Evolutionary conservation across 2,329 filamentous ascomycete species (phyloP).

Genomic region (Neofusicoccum sp.): DNA sequence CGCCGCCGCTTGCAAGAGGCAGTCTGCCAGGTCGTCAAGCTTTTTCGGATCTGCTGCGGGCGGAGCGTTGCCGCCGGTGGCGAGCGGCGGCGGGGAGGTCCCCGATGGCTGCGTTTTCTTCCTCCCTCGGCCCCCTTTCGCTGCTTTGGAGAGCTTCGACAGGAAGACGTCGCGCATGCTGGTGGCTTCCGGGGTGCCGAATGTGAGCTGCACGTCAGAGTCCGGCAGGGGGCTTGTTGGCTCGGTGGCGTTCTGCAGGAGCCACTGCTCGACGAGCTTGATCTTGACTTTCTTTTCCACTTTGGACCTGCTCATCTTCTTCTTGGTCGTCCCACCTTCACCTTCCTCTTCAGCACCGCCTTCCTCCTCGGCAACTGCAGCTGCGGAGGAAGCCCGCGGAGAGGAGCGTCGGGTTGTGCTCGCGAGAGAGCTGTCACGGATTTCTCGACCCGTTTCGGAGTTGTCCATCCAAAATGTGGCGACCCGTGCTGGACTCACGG

Average conservation of each 20-base stretch:
- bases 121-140: constrained; percentile 16
- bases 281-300: constrained; percentile 65
- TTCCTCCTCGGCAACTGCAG: not conserved
- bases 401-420: not conserved
- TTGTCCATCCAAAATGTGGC: constrained; percentile 37
- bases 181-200: not conserved
- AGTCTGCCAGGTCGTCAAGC: constrained; percentile 81
- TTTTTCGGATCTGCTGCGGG: constrained; percentile 48
- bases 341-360: too few species aligned
- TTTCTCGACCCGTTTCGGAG: constrained; percentile 7
- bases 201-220: constrained; percentile 6
- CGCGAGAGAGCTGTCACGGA: not conserved
- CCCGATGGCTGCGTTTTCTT: constrained; percentile 8
- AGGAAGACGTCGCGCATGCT: constrained; percentile 17
- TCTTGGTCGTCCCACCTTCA: constrained; percentile 26
- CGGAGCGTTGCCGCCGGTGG: not conserved
- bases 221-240: not conserved
- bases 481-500: constrained; percentile 42
- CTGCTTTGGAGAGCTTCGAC: not conserved
- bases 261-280: constrained; percentile 50
- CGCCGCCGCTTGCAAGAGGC: constrained; percentile 73
- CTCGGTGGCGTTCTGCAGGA: not conserved
- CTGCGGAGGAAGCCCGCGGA: not conserved
- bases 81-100: not conserved
- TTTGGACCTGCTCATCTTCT: constrained; percentile 42